A percentile compares a stretch with the other conserved stretches of the same genome.
Conservation (phyloP, 2,329 filamentous ascomycete genomes). For the Acrocalymma vagum region DNA sequence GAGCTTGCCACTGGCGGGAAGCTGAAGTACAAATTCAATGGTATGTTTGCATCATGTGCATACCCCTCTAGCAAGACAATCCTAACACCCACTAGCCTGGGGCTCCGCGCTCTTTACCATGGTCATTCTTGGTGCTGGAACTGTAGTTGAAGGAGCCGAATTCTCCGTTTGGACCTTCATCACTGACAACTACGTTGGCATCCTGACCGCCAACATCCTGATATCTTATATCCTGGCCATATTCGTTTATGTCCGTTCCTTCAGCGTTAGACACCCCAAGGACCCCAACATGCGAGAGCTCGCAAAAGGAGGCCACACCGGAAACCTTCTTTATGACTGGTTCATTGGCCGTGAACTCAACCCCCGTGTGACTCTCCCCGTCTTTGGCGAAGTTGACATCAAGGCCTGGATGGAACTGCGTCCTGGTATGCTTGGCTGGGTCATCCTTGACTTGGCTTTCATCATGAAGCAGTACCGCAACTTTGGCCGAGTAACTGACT, state of each 20-base stretch:
- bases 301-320: slow-evolving; percentile 80
- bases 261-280: slow-evolving; percentile 75
- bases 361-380: slow-evolving; percentile 79
- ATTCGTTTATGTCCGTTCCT: slow-evolving; percentile 84
- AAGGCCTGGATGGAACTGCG: slow-evolving; percentile 90
- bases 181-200: slow-evolving; percentile 86
- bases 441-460: slow-evolving; percentile 84
- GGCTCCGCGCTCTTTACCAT: slow-evolving; percentile 78
- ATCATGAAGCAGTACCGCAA: slow-evolving; percentile 87
- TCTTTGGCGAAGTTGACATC: slow-evolving; percentile 87
- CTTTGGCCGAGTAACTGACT: slow-evolving; percentile 84
- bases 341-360: slow-evolving; percentile 97
- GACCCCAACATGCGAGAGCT: slow-evolving; percentile 79
- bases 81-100: slow-evolving; percentile 66
- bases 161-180: slow-evolving; percentile 94
- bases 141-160: slow-evolving; percentile 76
- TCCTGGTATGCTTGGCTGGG: slow-evolving; percentile 91
- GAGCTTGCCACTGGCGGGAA: slow-evolving; percentile 74
- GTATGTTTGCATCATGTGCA: slow-evolving; percentile 40
- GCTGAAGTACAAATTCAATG: slow-evolving; percentile 80
- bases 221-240: slow-evolving; percentile 77
- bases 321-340: slow-evolving; percentile 93
- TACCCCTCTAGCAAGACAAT: slow-evolving; percentile 8
- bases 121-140: slow-evolving; percentile 76
- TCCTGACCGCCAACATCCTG: slow-evolving; percentile 83